Percentiles rank a stretch among this genome's conserved stretches.
Evolutionary conservation across 257 asterid species (phyloP).

Genomic region (Lycium barbarum): DNA sequence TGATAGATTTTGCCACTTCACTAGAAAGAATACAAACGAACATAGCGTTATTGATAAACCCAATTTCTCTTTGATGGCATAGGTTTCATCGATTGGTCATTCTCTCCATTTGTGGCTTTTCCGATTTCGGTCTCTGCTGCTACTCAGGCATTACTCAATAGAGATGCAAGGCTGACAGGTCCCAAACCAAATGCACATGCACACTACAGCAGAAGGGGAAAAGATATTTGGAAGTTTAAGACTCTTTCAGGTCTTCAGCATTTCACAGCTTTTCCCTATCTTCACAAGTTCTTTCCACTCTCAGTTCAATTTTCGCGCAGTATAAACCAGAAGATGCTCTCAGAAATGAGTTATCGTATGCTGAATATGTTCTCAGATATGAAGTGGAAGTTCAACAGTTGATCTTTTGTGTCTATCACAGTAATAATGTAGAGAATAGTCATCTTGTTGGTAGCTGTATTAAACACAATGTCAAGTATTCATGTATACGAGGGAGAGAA

Average conservation of each 20-base stretch:
- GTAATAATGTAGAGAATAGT: background rate
- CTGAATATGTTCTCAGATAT: background rate
- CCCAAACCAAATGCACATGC: background rate
- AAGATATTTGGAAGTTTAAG: background rate
- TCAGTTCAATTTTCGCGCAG: background rate
- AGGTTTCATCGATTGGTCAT: constrained; percentile 20
- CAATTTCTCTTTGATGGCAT: background rate
- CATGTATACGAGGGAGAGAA: background rate
- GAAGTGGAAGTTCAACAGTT: background rate
- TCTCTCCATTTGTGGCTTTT: background rate
- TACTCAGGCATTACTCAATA: background rate
- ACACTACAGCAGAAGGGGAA: background rate
- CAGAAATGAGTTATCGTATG: background rate
- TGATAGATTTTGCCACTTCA: background rate
- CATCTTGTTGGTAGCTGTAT: background rate
- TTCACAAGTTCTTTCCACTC: background rate
- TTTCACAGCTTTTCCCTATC: background rate
- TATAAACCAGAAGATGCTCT: constrained; percentile 8
- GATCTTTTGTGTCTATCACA: background rate
- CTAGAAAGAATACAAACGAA: background rate
- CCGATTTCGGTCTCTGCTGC: background rate
- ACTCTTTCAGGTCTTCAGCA: background rate
- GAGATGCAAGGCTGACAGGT: background rate
- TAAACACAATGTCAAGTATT: background rate
- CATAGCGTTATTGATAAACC: background rate